phyloP scores from a whole-genome alignment of 129 eudicot genomes.

The Centaurea solstitialis region DNA sequence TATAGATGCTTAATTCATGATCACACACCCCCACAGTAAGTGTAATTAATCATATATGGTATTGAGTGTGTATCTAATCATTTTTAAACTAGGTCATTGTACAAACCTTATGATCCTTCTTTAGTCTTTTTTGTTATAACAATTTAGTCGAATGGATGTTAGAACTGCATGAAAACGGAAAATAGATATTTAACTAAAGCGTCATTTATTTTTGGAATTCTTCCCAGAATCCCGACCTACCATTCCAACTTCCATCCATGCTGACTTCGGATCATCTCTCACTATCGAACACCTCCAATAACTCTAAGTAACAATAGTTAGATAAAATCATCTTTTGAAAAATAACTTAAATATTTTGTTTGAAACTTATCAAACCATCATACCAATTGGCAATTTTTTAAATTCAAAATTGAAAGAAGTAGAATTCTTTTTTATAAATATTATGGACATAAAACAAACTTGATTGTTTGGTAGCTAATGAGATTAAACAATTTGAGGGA shows the following conservation, averaged over 20 bases:
- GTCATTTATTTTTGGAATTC: background rate
- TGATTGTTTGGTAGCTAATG: slow-evolving; percentile 34
- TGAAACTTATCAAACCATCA: background rate
- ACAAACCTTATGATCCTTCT: background rate
- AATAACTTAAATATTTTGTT: background rate
- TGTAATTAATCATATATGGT: too few relatives aligned
- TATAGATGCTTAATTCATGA: too few relatives aligned
- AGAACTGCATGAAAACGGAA: too few relatives aligned
- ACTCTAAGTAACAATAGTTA: too few relatives aligned
- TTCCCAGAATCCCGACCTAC: background rate
- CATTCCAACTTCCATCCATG: too few relatives aligned
- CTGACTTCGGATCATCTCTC: background rate
- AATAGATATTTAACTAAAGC: too few relatives aligned
- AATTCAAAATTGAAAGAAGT: background rate
- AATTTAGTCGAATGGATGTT: too few relatives aligned
- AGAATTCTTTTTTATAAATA: background rate
- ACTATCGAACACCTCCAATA: background rate
- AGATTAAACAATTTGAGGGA: slow-evolving; percentile 28
- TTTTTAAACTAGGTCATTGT: background rate
- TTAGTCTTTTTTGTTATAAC: too few relatives aligned
- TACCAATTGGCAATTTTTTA: background rate
- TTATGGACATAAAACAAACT: slow-evolving; percentile 23
- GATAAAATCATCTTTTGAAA: background rate
- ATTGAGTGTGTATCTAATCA: too few relatives aligned
- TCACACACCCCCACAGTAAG: too few relatives aligned